Conservation (phyloP, 2,329 filamentous ascomycete genomes). For the Aspergillus phoenicis region DNA sequence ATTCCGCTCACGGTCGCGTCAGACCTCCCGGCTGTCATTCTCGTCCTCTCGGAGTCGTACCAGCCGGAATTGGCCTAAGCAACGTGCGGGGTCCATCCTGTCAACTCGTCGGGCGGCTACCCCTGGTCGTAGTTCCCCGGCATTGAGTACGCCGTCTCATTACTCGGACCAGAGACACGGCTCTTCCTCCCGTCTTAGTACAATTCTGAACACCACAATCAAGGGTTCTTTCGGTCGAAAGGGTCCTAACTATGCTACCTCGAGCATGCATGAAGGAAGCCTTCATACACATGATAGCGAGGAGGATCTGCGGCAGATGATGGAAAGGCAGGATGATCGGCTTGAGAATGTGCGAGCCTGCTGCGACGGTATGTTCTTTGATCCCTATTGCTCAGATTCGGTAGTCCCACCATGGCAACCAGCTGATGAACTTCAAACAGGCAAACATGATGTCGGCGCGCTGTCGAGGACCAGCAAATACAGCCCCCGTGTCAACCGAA, state of each 20-base stretch:
- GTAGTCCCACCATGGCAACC: background rate
- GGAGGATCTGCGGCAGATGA: conserved; percentile 78
- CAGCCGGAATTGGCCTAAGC: conserved; percentile 66
- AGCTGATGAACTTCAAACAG: conserved; percentile 42
- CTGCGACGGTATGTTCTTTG: conserved; percentile 78
- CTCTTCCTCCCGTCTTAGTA: conserved; percentile 51
- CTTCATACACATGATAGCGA: conserved; percentile 67
- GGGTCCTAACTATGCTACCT: conserved; percentile 41
- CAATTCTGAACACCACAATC: conserved; percentile 51
- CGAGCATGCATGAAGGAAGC: conserved; percentile 44
- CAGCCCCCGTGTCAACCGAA: conserved; percentile 42
- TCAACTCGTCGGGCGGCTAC: conserved; percentile 42
- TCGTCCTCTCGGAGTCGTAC: conserved; percentile 79
- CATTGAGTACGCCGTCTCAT: conserved; percentile 36
- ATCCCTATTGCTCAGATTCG: conserved; percentile 18
- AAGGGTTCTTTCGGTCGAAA: conserved; percentile 54
- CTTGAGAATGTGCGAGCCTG: conserved; percentile 96
- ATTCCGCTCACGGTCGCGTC: conserved; percentile 56
- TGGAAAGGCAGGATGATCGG: conserved; percentile 70
- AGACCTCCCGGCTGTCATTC: conserved; percentile 63
- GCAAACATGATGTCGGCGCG: conserved; percentile 70
- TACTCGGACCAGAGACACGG: conserved; percentile 42
- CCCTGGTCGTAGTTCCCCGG: conserved; percentile 39
- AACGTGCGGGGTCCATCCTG: conserved; percentile 42
- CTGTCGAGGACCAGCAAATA: conserved; percentile 46